Conservation (phyloP, 257 asterid genomes). For the Solanum tarijense region DNA sequence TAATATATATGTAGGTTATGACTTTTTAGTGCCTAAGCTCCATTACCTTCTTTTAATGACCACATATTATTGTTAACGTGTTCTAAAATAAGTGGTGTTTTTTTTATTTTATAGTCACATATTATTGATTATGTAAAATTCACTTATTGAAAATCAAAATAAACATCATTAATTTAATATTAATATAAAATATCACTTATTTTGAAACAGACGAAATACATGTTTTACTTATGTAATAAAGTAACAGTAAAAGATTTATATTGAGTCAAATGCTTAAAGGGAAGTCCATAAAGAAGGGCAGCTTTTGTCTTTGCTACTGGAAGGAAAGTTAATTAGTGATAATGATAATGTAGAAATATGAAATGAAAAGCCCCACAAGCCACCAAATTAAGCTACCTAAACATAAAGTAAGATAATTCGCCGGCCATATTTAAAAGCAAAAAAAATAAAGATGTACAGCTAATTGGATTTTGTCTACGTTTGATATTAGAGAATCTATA, state of each 20-base stretch:
- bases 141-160: too few species aligned
- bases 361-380: neutral
- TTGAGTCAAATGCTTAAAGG: neutral
- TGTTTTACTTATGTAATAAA: neutral
- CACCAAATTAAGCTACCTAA: neutral
- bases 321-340: neutral
- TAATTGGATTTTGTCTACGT: neutral
- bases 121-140: neutral
- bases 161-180: too few species aligned
- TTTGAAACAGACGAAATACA: accelerated
- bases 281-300: neutral
- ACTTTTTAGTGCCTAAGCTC: neutral
- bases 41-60: neutral
- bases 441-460: neutral
- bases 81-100: too few species aligned
- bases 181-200: neutral
- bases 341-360: neutral
- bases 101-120: neutral
- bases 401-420: neutral
- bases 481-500: neutral
- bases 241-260: neutral
- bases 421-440: neutral
- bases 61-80: neutral
- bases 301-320: neutral
- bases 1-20: neutral